Conservation (phyloP, 352 stramenopile genomes). For the Thalassiosira hispida region DNA sequence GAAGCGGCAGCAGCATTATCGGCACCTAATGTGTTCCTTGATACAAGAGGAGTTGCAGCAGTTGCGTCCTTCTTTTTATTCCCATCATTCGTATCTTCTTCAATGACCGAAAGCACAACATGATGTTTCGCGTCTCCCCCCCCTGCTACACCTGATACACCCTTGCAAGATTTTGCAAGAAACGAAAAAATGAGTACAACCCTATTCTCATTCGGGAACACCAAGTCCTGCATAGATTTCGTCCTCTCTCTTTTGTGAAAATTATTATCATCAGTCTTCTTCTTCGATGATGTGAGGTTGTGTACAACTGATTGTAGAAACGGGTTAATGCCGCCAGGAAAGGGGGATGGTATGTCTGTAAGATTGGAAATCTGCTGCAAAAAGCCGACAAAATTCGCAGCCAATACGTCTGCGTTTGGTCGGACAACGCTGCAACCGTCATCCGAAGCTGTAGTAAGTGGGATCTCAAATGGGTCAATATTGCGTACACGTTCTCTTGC, state of each 20-base stretch:
- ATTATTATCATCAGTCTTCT: slow-evolving; percentile 4
- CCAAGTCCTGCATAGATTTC: slow-evolving; percentile 56
- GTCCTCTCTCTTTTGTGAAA: slow-evolving; percentile 29
- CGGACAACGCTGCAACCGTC: background rate
- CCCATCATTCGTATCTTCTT: slow-evolving; percentile 19
- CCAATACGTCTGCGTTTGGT: slow-evolving; percentile 48
- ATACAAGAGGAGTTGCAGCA: too few species aligned
- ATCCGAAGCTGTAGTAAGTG: background rate
- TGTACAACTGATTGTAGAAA: slow-evolving; percentile 59
- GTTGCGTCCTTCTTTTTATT: too few species aligned
- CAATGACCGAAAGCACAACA: slow-evolving; percentile 17
- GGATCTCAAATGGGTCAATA: slow-evolving; percentile 44
- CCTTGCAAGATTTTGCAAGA: slow-evolving; percentile 35
- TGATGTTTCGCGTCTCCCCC: background rate
- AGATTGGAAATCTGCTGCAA: slow-evolving; percentile 58
- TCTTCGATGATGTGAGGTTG: slow-evolving; percentile 44
- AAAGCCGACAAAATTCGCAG: slow-evolving; percentile 78
- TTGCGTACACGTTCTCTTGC: slow-evolving; percentile 19
- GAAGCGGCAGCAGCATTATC: background rate
- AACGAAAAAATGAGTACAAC: slow-evolving; percentile 52
- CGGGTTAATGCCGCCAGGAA: slow-evolving; percentile 58
- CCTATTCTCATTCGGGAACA: slow-evolving; percentile 61
- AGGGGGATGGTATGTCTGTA: slow-evolving; percentile 57
- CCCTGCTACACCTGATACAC: background rate
- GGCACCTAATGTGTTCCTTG: background rate